Evolutionary conservation across 495 filamentous ascomycete species (phyloP).

Genomic region (Aspergillus kassunensis): DNA sequence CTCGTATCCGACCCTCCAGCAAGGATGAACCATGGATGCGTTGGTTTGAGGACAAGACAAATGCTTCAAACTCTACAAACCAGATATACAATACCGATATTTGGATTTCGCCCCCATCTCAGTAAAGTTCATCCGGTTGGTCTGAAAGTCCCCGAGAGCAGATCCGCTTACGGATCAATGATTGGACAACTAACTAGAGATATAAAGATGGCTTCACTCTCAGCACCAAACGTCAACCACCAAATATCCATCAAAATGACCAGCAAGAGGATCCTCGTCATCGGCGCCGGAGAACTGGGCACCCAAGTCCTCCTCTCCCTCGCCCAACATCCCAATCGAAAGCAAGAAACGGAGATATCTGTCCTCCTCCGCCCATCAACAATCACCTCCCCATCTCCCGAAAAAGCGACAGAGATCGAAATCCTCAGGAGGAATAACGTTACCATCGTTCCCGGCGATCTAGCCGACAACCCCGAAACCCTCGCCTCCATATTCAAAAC

Average conservation of each 20-base stretch:
- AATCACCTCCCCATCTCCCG: constrained; percentile 29
- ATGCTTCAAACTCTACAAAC: too few relatives aligned
- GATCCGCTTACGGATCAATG: background rate
- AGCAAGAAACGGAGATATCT: constrained; percentile 30
- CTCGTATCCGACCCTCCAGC: too few relatives aligned
- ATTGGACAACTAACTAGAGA: background rate
- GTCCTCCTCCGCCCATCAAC: constrained; percentile 48
- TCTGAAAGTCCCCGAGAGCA: background rate
- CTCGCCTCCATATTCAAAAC: constrained; percentile 42
- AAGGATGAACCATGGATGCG: too few relatives aligned
- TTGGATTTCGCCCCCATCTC: too few relatives aligned
- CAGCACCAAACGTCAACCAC: too few relatives aligned
- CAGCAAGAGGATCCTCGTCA: constrained; percentile 44
- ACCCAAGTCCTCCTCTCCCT: constrained; percentile 49
- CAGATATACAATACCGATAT: too few relatives aligned
- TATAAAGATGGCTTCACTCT: too few relatives aligned
- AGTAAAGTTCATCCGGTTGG: too few relatives aligned
- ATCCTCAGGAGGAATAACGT: constrained; percentile 32
- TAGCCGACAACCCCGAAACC: constrained; percentile 31
- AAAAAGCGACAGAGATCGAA: constrained; percentile 24
- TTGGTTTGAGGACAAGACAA: too few relatives aligned
- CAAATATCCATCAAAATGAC: too few relatives aligned
- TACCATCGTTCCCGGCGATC: constrained; percentile 42
- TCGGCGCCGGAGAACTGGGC: constrained; percentile 62
- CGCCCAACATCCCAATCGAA: constrained; percentile 27